Evolutionary conservation across 495 filamentous ascomycete species (phyloP), one percentile per base, ranked within the genome.

Genomic region (Thermothielavioides terrestris): DNA sequence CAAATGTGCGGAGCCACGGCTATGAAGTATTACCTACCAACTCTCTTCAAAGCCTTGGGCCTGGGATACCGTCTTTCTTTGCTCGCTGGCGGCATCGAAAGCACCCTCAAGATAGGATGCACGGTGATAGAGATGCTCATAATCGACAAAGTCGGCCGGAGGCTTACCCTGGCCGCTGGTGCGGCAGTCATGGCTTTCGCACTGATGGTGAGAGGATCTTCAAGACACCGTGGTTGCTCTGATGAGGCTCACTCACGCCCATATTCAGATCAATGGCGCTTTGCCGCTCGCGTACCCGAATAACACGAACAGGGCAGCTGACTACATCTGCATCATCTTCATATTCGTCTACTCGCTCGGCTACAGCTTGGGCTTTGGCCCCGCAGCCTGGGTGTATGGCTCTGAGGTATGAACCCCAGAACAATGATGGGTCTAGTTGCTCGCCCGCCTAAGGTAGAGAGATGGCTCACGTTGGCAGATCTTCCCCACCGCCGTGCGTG

Each of bases 291-390:
- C 64, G 0, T 81, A 77, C 43, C 76, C 77, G 1, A 58, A 69
- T 10, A 79, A 78, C 55, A 57, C 62, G 9, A 79, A 76, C 56
- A 59, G 58, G 7, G 61, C 56, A 3, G 65, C 77, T 7, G 75
- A 81, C 57, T 72, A 72, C 32, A 62, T 60, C 14, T 77, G 77
- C 54, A 67, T 79, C 37, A 67, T 76, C 14, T 79, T 78, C 49
- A 71, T 79, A 21, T 81, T 79, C 62, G 64, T 81, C 49, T 81
- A 76, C 60, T 68, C 75, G 2, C 64, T 79, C 20, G 77, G 76
- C 0, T 79, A 75, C 55, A 77, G 74, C 27, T 69, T 79, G 60
- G 74, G 77, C 0, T 79, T 79, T 52, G 77, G 77, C 0, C 75
- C 77, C 0, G 68, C 76, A 3, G 67, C 77, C 0, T 81, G 77